Conservation (phyloP, 2,329 filamentous ascomycete genomes). For the Thielaviopsis punctulata region DNA sequence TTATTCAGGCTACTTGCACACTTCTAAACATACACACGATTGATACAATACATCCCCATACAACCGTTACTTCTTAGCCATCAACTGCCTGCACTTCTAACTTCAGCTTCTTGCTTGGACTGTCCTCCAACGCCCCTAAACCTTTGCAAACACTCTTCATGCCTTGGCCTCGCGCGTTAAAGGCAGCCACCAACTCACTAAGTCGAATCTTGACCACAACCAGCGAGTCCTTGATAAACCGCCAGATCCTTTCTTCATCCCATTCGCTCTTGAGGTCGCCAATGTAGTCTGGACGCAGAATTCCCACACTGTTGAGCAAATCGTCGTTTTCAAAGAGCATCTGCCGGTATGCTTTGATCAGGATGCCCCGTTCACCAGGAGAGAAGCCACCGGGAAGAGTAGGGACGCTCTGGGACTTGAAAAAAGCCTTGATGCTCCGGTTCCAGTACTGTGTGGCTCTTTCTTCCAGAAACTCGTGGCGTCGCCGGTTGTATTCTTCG, state of each 20-base stretch:
- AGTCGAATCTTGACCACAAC: conserved; percentile 6
- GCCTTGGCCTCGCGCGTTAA: not conserved
- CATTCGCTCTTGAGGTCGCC: conserved; percentile 24
- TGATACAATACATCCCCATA: not conserved
- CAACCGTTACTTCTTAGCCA: not conserved
- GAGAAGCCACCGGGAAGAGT: conserved; percentile 10
- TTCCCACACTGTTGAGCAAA: conserved; percentile 20
- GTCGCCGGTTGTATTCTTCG: conserved; percentile 26
- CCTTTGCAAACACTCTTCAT: not conserved
- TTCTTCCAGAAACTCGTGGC: conserved; percentile 25
- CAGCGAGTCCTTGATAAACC: conserved; percentile 27
- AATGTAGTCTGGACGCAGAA: conserved; percentile 1
- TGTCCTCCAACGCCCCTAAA: not conserved
- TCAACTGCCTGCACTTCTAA: not conserved
- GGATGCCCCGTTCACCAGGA: conserved; percentile 19
- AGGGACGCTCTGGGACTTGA: conserved; percentile 18
- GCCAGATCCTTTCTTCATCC: conserved; percentile 23
- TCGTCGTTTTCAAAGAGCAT: conserved; percentile 30
- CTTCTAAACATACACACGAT: not conserved
- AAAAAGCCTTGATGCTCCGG: conserved; percentile 24
- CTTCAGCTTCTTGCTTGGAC: not conserved
- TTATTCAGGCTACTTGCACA: not conserved
- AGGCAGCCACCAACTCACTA: not conserved
- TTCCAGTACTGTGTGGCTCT: conserved; percentile 25
- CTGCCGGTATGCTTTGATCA: conserved; percentile 28